Base-by-base conservation (phyloP, 2,329 filamentous ascomycete species). In the Chlorencoelia australis region DNA sequence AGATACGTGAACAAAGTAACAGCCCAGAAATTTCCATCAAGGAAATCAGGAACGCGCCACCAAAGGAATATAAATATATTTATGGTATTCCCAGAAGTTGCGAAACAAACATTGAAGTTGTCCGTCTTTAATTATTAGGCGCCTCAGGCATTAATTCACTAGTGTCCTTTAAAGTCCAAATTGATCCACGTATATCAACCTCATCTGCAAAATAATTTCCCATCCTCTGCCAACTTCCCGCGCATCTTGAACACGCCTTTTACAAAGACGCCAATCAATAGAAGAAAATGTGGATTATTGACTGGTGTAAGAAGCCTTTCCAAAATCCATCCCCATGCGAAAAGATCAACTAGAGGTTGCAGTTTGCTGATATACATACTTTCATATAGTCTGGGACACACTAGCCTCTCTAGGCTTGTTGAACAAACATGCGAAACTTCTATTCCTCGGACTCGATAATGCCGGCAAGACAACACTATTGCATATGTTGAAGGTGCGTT, bases 361-460 rank as follows among this genome's bases (percentile, higher is more conserved):
- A 37, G 21, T 16, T 36, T 36, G 44, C 54, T 61, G 52, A 63
- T 53, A 43, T 43, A 46, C 42, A 24, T 40, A 30, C 39, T 37
- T 39, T 35, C 37, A 37, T 29, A 49, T 50, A 86, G 86, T 94
- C 66, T 94, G 85, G 73, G 85, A 94, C 68, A 69, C 93, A 54
- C 77, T 94, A 56, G 83, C 87, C 55, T 84, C 78, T 48, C 73
- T 94, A 46, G 87, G 87, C 54, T 73, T 94, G 56, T 71, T 89
- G 50, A 94, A 94, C 76, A 94, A 94, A 74, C 85, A 94, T 63
- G 87, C 86, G 56, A 94, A 94, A 75, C 75, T 94, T 42, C 75
- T 94, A 41, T 94, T 94, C 68, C 77, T 94, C 47, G 87, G 87
- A 52, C 79, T 94, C 45, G 87, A 94, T 62, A 94, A 94, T 67